Conservation (phyloP, 2,329 filamentous ascomycete species). For the Monosporascus sp. region DNA sequence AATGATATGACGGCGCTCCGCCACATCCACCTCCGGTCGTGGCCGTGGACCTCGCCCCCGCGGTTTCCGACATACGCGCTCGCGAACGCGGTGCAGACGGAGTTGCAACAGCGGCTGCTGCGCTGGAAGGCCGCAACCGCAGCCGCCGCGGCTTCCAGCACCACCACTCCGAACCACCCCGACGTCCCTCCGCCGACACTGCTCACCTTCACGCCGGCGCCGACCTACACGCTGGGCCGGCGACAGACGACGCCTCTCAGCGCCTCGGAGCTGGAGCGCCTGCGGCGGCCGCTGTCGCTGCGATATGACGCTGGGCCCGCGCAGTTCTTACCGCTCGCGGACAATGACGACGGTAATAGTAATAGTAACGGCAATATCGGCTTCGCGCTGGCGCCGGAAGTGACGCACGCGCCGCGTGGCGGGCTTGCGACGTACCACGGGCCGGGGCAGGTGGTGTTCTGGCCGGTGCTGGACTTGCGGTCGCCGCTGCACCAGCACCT, state of each 20-base stretch:
- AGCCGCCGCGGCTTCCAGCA: slow-evolving; percentile 18
- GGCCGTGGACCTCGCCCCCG: slow-evolving; percentile 10
- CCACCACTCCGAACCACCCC: slow-evolving; percentile 24
- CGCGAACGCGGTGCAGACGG: slow-evolving; percentile 32
- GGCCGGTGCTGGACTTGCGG: slow-evolving; percentile 80
- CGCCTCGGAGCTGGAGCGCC: slow-evolving; percentile 36
- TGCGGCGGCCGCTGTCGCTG: slow-evolving; percentile 37
- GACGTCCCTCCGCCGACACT: slow-evolving; percentile 58
- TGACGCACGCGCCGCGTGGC: slow-evolving; percentile 70
- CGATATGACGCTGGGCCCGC: background rate
- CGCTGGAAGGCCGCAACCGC: slow-evolving; percentile 43
- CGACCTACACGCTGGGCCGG: slow-evolving; percentile 86
- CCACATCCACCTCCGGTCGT: slow-evolving; percentile 32
- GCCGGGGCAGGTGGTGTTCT: slow-evolving; percentile 87
- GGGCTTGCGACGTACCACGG: slow-evolving; percentile 95
- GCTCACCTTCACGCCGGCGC: slow-evolving; percentile 75
- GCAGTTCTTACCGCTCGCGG: background rate
- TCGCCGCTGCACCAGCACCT: slow-evolving; percentile 50
- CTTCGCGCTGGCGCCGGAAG: slow-evolving; percentile 44
- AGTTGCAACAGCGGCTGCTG: slow-evolving; percentile 46
- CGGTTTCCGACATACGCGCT: slow-evolving; percentile 31
- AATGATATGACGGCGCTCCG: slow-evolving; percentile 21
- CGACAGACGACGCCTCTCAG: slow-evolving; percentile 58
- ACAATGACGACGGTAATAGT: too few relatives aligned
- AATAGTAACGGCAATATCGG: slow-evolving; percentile 15